Evolutionary conservation across 1,284 basidiomycete species (phyloP).

Genomic region (Dichomitus squalens): DNA sequence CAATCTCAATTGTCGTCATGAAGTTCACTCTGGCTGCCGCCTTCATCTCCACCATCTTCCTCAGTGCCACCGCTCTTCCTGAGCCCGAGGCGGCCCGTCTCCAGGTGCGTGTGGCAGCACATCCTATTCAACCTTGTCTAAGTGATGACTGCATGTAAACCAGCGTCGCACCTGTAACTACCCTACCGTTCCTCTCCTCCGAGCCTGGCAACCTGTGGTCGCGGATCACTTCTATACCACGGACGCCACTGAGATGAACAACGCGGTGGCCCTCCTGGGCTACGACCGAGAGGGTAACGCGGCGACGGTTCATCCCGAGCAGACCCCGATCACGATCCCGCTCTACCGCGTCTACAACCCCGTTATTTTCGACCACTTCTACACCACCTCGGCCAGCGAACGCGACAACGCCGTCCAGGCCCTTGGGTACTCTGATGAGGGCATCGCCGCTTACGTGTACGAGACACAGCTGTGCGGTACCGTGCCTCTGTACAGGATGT

Average conservation of each 20-base stretch:
- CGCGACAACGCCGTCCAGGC: not conserved
- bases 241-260: conserved; percentile 8
- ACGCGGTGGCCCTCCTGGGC: conserved; percentile 5
- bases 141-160: too few relatives aligned
- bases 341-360: conserved; percentile 13
- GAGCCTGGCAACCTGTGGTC: conserved; percentile 4
- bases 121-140: not conserved
- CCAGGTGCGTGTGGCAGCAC: not conserved
- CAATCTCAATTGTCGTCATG: not conserved
- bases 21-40: conserved; percentile 1
- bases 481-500: conserved; percentile 15
- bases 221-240: conserved; percentile 25
- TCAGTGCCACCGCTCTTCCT: conserved; percentile 9
- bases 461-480: not conserved
- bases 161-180: not conserved
- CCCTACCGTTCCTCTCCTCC: conserved; percentile 14
- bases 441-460: conserved; percentile 3
- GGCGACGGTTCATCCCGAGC: conserved; percentile 9
- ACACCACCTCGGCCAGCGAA: conserved; percentile 4
- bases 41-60: not conserved
- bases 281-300: conserved; percentile 17
- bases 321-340: conserved; percentile 6
- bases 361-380: conserved; percentile 5
- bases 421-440: conserved; percentile 3
- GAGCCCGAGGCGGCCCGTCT: not conserved